Conservation (phyloP, 345 rosid genomes). For the Microcos paniculata region DNA sequence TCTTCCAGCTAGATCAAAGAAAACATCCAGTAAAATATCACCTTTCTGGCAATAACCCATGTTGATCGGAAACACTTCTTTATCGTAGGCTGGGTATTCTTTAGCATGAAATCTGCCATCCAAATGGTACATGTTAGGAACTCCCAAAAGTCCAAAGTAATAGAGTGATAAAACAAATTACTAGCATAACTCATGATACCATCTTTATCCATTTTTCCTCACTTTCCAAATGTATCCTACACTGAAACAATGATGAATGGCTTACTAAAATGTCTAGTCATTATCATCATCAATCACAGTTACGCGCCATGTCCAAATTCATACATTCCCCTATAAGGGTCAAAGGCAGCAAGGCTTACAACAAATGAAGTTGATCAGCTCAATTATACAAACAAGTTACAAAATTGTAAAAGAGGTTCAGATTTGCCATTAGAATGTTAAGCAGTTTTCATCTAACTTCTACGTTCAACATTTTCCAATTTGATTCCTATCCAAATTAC, state of each 20-base stretch:
- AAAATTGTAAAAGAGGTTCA: background rate
- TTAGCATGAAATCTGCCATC: constrained; percentile 83
- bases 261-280: background rate
- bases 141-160: background rate
- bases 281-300: background rate
- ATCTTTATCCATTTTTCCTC: background rate
- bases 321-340: background rate
- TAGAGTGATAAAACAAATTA: background rate
- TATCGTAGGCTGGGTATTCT: constrained; percentile 83
- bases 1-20: background rate
- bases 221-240: background rate
- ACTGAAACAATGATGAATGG: background rate
- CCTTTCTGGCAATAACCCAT: constrained; percentile 95
- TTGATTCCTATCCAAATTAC: background rate
- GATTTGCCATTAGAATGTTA: background rate
- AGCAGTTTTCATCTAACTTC: background rate
- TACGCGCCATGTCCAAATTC: constrained; percentile 6
- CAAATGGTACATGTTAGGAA: background rate
- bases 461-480: background rate
- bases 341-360: background rate
- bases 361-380: background rate
- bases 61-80: constrained; percentile 59
- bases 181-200: background rate
- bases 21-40: constrained; percentile 20
- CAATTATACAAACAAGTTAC: background rate